phyloP scores from a whole-genome alignment of 805 yeast species.

The Candida coquimbonensis region DNA sequence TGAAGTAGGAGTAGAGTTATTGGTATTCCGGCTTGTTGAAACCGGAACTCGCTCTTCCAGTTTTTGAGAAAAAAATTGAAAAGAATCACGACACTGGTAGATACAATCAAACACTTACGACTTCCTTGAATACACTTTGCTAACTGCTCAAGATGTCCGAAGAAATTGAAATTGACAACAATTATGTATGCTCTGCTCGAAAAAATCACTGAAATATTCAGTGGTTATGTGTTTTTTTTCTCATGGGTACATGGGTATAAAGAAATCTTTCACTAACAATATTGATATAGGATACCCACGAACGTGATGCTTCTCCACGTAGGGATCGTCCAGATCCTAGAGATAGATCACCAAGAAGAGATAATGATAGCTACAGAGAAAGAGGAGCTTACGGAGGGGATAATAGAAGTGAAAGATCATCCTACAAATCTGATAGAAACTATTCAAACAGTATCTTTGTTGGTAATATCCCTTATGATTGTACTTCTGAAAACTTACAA shows the following conservation, averaged over 20 bases:
- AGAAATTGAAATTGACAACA: conserved; percentile 5
- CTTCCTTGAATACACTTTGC: neutral
- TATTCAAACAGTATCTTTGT: conserved; percentile 64
- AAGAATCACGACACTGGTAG: neutral
- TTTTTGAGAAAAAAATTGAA: neutral
- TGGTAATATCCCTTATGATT: conserved; percentile 65
- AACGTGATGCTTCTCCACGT: conserved; percentile 25
- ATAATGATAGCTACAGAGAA: conserved; percentile 28
- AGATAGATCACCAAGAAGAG: conserved; percentile 26
- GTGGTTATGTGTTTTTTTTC: neutral
- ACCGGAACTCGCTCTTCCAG: neutral
- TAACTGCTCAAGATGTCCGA: conserved; percentile 3
- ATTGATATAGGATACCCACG: conserved; percentile 17
- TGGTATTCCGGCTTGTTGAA: neutral
- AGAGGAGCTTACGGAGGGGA: conserved; percentile 18
- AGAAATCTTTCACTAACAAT: neutral
- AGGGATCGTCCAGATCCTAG: conserved; percentile 20
- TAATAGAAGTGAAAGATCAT: conserved; percentile 22
- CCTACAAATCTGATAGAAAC: conserved; percentile 44
- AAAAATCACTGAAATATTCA: neutral
- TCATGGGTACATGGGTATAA: conserved; percentile 3
- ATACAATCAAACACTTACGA: neutral
- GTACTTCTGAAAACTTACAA: conserved; percentile 52
- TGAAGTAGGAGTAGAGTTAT: neutral
- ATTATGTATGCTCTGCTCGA: conserved; percentile 1